Percentiles rank a stretch among this genome's conserved stretches.
phyloP scores from a whole-genome alignment of 2,329 filamentous ascomycete species.

The Botrytis cinerea region DNA sequence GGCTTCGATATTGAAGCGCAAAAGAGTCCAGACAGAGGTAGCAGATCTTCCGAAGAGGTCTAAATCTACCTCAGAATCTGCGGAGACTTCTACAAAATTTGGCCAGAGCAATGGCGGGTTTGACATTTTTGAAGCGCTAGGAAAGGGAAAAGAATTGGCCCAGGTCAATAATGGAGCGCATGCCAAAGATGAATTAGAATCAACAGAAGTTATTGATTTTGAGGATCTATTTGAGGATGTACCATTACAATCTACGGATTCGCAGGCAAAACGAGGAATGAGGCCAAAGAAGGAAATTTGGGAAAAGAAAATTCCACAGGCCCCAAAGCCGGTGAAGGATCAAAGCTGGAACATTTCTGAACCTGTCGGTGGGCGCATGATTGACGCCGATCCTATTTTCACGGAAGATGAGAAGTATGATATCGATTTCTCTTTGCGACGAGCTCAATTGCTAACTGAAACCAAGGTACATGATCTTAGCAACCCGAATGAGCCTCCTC shows the following conservation, averaged over 20 bases:
- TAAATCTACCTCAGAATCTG: slow-evolving; percentile 31
- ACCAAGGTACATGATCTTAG: slow-evolving; percentile 67
- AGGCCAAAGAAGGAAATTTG: slow-evolving; percentile 25
- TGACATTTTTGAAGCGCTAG: slow-evolving; percentile 35
- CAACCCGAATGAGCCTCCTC: slow-evolving; percentile 73
- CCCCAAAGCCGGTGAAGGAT: slow-evolving; percentile 28
- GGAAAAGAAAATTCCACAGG: slow-evolving; percentile 20
- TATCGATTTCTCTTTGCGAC: slow-evolving; percentile 22
- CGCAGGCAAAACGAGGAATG: neutral
- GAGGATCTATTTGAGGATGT: slow-evolving; percentile 30
- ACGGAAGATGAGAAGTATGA: slow-evolving; percentile 61
- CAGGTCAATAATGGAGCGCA: slow-evolving; percentile 35
- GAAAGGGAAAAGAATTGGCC: slow-evolving; percentile 30
- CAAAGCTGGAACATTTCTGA: slow-evolving; percentile 60
- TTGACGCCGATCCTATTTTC: slow-evolving; percentile 65
- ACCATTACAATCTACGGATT: slow-evolving; percentile 12
- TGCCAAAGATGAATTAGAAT: slow-evolving; percentile 22
- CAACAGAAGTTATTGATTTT: slow-evolving; percentile 19
- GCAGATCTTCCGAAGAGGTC: slow-evolving; percentile 38
- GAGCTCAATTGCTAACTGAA: slow-evolving; percentile 27
- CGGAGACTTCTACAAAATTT: slow-evolving; percentile 1
- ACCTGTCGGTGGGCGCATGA: slow-evolving; percentile 65
- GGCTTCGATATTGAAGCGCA: slow-evolving; percentile 43
- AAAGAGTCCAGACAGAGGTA: slow-evolving; percentile 40
- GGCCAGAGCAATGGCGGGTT: slow-evolving; percentile 34